Base-by-base conservation (phyloP, 345 rosid species). In the Eucalyptus globulus region DNA sequence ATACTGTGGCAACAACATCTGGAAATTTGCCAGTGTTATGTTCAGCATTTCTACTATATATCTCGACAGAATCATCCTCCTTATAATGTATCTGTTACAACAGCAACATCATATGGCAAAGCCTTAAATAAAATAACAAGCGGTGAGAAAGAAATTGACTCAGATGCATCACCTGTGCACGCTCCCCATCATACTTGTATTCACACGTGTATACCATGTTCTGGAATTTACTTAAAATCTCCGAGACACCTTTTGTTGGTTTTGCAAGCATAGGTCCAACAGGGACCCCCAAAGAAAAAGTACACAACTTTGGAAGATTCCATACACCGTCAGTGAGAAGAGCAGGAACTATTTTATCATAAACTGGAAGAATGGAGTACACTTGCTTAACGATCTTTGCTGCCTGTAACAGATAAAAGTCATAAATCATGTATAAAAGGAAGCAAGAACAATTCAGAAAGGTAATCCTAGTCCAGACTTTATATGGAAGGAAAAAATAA, bases 211-310 rank as follows among this genome's bases (percentile, higher is more conserved):
- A 98, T 87, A 94, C 96, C 62, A 87, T 95, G 93, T 95, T 94
- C 93, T 96, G 98, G 92, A 98, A 98, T 93, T 96, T 98, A 88
- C 95, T 91, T 86, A 95, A 89, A 90, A 98, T 97, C 93, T 97
- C 99, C 49, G 94, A 93, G 29, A 98, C 97, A 81, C 95, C 97
- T 92, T 96, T 97, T 80, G 97, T 94, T 90, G 98, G 95, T 92
- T 98, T 98, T 87, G 99, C 98, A 89, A 98, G 95, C 99, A 98
- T 98, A 80, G 99, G 99, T 90, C 99, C 98, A 91, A 98, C 91
- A 31, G 99, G 99, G 87, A 98, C 94, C 89, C 99, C 99, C 26
- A 92, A 93, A 21, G 96, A 94, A 90, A 98, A 97, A 92, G 89
- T 91, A 90, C 98, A 95, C 29, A 93, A 92, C 91, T 93, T 93